Evolutionary conservation across 768 basidiomycete species (phyloP), one percentile per base, ranked within the genome.

Genomic region (Dioszegia aurantiaca): DNA sequence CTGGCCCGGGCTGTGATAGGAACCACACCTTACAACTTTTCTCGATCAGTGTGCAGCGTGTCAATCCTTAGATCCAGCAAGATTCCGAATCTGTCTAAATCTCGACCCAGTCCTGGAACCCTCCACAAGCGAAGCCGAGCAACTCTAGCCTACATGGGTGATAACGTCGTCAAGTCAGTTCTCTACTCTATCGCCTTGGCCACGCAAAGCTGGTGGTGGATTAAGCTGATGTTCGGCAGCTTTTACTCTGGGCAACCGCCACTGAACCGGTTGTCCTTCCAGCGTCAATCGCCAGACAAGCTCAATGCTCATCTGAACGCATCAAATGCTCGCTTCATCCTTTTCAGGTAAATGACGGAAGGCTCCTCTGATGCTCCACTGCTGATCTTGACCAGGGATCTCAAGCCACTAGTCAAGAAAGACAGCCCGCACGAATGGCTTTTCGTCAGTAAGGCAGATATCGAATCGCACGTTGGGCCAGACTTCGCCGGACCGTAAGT

Each of bases 221-320:
- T 21, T 41, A 21, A 23, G 28, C 53, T 54, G n/a, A 54, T 17
- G 4, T 5, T 2, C 11, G 21, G 1, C 55, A 77, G 73, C 63
- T 77, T 77, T 62, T 77, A 75, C 51, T 65, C 76, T 41, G 76
- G 76, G 30, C 70, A 75, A 42, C 75, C 75, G 24, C 77, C 78
- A 6, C 66, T 79, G 40, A 79, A 78, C 64, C 65, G 79, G 31
- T 60, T 79, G 19, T 74, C 75, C 1, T 79, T 78, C 65, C 88
- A 55, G 84, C 87, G 91, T 85, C 81, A 92, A 33, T 89, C 88
- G 14, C 82, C 84, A 27, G 73, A 82, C 8, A 90, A 92, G 77
- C 81, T 97, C 46, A 88, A 90, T 58, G 80, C 85, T 19, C 80
- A 91, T 64, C 78, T 87, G 36, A 74, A 69, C 16, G 80, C 83